Percentiles rank a stretch among this genome's conserved stretches.
Conservation (phyloP, 75 land plant species). For the Cunninghamia lanceolata region DNA sequence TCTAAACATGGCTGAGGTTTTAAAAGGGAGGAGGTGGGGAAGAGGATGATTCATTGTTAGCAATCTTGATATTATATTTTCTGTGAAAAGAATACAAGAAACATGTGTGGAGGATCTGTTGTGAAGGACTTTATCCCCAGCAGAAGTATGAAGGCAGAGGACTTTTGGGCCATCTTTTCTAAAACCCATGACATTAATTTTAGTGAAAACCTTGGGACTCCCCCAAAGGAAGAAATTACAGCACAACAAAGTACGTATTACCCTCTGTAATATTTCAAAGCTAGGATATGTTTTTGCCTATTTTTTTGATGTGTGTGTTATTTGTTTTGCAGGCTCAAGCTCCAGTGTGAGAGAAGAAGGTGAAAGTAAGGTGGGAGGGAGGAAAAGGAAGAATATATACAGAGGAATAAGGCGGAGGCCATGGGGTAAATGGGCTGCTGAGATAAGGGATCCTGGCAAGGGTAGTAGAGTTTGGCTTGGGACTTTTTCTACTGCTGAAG, state of each 20-base stretch:
- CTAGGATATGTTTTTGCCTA: background rate
- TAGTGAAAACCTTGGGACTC: background rate
- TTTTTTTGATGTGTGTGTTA: background rate
- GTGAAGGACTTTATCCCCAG: background rate
- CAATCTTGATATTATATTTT: background rate
- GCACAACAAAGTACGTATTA: background rate
- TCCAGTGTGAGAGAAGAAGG: background rate
- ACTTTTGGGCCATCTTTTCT: background rate
- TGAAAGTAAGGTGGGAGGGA: background rate
- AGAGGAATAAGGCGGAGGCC: slow-evolving; percentile 5
- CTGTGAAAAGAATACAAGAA: background rate
- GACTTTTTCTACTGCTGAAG: background rate
- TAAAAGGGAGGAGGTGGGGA: background rate
- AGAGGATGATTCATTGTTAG: background rate
- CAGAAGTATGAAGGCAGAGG: background rate
- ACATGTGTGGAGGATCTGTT: background rate
- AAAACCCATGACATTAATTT: background rate
- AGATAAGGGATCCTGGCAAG: slow-evolving; percentile 1
- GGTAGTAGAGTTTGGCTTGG: slow-evolving; percentile 5
- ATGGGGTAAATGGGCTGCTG: slow-evolving; percentile 1
- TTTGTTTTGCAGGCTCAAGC: background rate
- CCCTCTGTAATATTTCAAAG: background rate
- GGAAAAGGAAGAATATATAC: slow-evolving; percentile 4
- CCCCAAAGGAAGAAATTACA: background rate
- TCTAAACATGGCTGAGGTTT: background rate